A percentile compares a stretch with the other conserved stretches of the same genome.
Conservation (phyloP, 139 green algal genomes). For the Limnomonas spitsbergensis region DNA sequence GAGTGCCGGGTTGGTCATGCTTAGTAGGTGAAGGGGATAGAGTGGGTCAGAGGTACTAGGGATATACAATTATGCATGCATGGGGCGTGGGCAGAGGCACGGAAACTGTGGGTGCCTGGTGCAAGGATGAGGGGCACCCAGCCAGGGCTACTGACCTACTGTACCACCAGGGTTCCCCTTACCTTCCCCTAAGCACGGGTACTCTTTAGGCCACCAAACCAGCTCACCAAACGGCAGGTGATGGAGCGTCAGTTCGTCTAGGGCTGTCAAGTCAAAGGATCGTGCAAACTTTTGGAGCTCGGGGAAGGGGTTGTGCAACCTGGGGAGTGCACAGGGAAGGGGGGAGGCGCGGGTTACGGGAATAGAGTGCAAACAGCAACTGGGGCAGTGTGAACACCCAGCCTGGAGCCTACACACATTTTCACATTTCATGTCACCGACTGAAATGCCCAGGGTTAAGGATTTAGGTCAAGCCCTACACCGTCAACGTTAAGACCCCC, state of each 20-base stretch:
- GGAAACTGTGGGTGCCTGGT: no score
- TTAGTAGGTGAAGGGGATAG: no score
- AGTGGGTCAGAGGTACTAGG: no score
- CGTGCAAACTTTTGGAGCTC: conserved; percentile 62
- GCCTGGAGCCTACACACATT: neutral
- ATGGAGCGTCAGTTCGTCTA: conserved; percentile 75
- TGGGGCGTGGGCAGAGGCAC: no score
- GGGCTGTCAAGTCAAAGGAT: conserved; percentile 59
- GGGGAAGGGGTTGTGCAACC: conserved; percentile 79
- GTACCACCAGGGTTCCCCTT: neutral
- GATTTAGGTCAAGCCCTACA: no score
- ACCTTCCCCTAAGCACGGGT: neutral
- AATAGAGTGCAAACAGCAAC: neutral
- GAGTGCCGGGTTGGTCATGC: no score
- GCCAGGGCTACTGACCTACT: neutral
- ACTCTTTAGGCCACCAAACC: neutral
- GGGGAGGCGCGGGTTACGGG: neutral
- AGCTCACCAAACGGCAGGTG: conserved; percentile 84
- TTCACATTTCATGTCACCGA: neutral
- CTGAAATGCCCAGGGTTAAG: neutral
- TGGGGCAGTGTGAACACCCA: neutral
- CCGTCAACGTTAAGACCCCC: no score
- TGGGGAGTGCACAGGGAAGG: neutral
- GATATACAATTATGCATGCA: no score
- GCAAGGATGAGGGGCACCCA: no score